Percentiles rank a stretch among this genome's conserved stretches.
Evolutionary conservation across 345 rosid species (phyloP).

Genomic region (Corymbia maculata): DNA sequence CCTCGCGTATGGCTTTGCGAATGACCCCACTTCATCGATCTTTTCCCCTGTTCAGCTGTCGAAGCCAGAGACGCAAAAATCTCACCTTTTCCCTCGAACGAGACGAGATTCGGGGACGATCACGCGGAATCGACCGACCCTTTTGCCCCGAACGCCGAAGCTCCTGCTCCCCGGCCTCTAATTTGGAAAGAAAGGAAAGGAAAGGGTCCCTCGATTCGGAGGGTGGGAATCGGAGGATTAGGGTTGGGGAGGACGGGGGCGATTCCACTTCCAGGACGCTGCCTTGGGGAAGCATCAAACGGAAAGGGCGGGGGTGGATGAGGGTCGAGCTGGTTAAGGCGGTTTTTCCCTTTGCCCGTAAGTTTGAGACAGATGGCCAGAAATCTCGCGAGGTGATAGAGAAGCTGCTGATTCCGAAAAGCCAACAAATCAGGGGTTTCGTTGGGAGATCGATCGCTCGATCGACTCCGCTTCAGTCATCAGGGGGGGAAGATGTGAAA

Average conservation of each 20-base stretch:
- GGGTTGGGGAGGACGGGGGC: neutral
- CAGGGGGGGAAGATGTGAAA: neutral
- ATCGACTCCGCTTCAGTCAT: neutral
- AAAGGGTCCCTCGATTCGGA: neutral
- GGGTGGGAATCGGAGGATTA: neutral
- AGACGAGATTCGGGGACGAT: neutral
- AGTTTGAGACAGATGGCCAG: neutral
- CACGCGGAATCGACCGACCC: neutral
- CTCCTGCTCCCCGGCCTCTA: neutral
- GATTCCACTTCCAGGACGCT: neutral
- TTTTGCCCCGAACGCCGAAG: neutral
- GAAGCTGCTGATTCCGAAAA: neutral
- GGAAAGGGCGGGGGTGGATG: neutral
- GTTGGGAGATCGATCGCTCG: neutral
- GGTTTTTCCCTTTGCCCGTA: neutral
- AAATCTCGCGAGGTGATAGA: neutral
- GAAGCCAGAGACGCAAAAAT: neutral
- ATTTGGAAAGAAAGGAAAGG: neutral
- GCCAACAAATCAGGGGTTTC: neutral
- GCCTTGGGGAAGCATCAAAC: neutral
- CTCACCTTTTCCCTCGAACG: neutral
- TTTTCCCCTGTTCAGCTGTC: neutral
- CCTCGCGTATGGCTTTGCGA: neutral
- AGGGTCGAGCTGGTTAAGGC: neutral
- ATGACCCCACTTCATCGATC: neutral